Conservation (phyloP, 2,329 filamentous ascomycete species). For the Exophiala sp. region DNA sequence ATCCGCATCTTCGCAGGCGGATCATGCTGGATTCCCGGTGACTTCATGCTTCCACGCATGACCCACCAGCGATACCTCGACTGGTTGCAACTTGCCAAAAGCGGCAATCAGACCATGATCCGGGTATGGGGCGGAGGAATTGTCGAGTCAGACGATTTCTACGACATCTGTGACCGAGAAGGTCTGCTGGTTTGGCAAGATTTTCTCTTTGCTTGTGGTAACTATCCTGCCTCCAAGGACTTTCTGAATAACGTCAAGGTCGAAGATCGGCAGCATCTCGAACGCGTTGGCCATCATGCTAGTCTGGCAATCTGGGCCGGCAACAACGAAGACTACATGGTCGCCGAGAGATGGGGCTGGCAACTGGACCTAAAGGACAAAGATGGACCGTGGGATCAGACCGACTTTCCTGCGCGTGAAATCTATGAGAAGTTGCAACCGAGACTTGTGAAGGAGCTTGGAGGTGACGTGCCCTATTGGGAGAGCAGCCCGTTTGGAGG, state of each 20-base stretch:
- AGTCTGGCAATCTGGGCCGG: constrained; percentile 85
- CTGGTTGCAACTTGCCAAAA: constrained; percentile 60
- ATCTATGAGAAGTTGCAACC: constrained; percentile 88
- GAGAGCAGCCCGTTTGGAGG: background rate
- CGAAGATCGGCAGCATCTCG: constrained; percentile 64
- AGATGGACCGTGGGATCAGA: constrained; percentile 74
- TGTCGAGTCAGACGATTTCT: constrained; percentile 71
- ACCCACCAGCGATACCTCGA: constrained; percentile 52
- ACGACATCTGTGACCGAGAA: constrained; percentile 71
- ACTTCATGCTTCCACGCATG: constrained; percentile 57
- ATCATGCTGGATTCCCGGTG: constrained; percentile 64
- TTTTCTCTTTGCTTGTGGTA: constrained; percentile 79
- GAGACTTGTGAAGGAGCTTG: constrained; percentile 57
- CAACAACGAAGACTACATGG: constrained; percentile 69
- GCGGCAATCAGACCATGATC: constrained; percentile 62
- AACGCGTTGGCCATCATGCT: constrained; percentile 75
- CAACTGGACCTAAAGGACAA: constrained; percentile 56
- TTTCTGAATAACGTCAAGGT: constrained; percentile 61
- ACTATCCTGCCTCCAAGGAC: constrained; percentile 64
- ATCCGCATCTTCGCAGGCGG: constrained; percentile 65
- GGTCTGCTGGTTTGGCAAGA: constrained; percentile 86
- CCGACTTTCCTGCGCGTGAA: constrained; percentile 85
- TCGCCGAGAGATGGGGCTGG: background rate
- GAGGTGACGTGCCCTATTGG: background rate
- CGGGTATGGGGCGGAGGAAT: constrained; percentile 71